Conservation (phyloP, 768 basidiomycete genomes). For the Dictyophora rubrovolvata region DNA sequence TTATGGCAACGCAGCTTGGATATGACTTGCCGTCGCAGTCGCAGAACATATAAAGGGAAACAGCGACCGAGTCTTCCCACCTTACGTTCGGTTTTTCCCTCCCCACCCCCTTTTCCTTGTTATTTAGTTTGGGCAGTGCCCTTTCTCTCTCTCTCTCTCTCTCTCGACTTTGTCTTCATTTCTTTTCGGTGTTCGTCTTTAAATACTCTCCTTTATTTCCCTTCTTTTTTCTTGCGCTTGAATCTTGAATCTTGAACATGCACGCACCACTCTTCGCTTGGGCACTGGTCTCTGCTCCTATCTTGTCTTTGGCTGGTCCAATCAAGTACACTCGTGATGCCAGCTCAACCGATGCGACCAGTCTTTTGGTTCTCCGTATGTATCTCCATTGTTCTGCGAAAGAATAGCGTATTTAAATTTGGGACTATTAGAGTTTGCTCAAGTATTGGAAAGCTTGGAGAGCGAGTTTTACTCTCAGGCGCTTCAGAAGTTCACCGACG, state of each 20-base stretch:
- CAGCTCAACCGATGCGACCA: conserved; percentile 9
- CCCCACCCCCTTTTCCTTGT: neutral
- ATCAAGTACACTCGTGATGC: conserved; percentile 20
- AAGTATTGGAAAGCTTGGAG: conserved; percentile 68
- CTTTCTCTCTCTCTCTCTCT: conserved; percentile 4
- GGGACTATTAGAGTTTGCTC: conserved; percentile 50
- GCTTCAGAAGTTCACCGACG: conserved; percentile 48
- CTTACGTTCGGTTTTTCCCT: neutral
- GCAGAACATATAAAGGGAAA: too few relatives aligned
- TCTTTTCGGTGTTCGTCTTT: neutral
- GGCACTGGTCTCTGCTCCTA: conserved; percentile 25
- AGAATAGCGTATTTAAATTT: neutral
- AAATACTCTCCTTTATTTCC: neutral
- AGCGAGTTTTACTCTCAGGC: conserved; percentile 58
- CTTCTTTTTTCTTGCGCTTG: neutral
- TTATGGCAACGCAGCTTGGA: neutral
- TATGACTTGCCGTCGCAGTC: neutral
- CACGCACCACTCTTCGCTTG: neutral
- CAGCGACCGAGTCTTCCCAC: neutral
- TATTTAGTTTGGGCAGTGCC: conserved; percentile 4
- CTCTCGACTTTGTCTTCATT: neutral
- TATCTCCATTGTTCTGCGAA: neutral
- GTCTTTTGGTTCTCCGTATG: conserved; percentile 22
- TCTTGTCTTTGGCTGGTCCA: conserved; percentile 42
- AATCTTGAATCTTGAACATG: neutral